Evolutionary conservation across 208 protist species (phyloP), one percentile per base, ranked within the genome.

Genomic region (Paratrypanosoma confusum): DNA sequence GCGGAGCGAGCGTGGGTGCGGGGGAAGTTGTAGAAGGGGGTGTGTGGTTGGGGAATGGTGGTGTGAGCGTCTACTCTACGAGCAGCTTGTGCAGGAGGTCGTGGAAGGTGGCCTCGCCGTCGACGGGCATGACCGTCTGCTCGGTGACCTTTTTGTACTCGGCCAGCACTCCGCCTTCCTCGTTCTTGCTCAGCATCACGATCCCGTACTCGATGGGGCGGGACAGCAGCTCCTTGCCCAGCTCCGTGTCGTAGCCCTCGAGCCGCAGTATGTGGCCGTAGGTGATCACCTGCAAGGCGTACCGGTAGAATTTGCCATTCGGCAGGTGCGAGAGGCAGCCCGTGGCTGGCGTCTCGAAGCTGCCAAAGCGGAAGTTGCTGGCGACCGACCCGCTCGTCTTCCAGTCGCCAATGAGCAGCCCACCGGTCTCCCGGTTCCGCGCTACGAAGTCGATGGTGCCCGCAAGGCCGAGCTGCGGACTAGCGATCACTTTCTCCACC

Each of bases 341-440:
- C 0, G 42, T 56, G 52, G 75, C 73, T 2, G 77, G 63, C 3
- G 60, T 63, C 33, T 91, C 82, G 42, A 81, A 91, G 28, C 50
- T 60, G 27, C 78, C 72, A 33, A 88, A 91, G 31, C 78, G 77
- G 52, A 91, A 91, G 29, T 70, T 65, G 34, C 65, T 81, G n/a
- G 42, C 59, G 11, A 71, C 57, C 29, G 63, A 75, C 11, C 78
- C 78, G n/a, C 68, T 83, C 31, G 82, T 91, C 50, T 91, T 91
- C 79, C 82, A 91, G 54, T 91, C 82, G 8, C 75, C 82, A 25
- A 91, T 80, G 3, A 91, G 47, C 38, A 91, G 51, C n/a, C 52
- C 44, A 2, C 65, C 51, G 11, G 58, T 68, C 20, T 50, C 75
- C 41, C 78, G 77, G 64, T 88, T 73, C 5, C 71, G 66, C 11